phyloP scores from a whole-genome alignment of 169 alveolate genomes.

The Eimeria mitis region DNA sequence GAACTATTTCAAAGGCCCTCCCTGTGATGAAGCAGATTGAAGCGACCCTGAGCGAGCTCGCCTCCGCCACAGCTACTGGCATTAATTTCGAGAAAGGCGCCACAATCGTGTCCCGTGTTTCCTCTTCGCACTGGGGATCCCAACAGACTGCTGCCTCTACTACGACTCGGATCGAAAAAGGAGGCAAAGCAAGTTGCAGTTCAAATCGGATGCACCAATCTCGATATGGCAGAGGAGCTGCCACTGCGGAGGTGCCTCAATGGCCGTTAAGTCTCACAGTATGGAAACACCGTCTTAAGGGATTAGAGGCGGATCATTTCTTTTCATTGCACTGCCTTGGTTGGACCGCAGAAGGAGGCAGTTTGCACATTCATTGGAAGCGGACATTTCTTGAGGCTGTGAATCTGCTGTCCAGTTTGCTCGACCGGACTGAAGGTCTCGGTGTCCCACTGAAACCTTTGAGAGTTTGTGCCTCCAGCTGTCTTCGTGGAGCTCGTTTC shows the following conservation, averaged over 20 bases:
- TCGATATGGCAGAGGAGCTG: conserved; percentile 51
- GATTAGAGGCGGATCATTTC: conserved; percentile 34
- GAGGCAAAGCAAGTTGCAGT: neutral
- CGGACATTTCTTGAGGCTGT: conserved; percentile 38
- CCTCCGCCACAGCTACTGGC: conserved; percentile 35
- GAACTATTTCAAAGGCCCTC: conserved; percentile 7
- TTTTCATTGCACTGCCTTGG: conserved; percentile 65
- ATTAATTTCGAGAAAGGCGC: neutral
- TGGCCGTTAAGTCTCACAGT: conserved; percentile 24
- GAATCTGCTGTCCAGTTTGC: conserved; percentile 38
- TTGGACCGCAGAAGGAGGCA: conserved; percentile 73
- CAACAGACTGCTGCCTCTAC: neutral
- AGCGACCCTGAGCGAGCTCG: conserved; percentile 40
- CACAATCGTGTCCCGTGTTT: neutral
- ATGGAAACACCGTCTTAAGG: conserved; percentile 71
- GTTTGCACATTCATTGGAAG: conserved; percentile 48
- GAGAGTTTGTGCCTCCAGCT: conserved; percentile 42
- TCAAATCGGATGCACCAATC: neutral
- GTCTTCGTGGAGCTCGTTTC: conserved; percentile 62
- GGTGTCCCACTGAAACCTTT: conserved; percentile 44
- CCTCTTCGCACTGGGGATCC: neutral
- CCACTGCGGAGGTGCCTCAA: conserved; percentile 57
- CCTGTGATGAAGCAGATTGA: conserved; percentile 38
- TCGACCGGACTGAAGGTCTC: conserved; percentile 54
- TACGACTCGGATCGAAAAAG: neutral